Evolutionary conservation across 2,329 filamentous ascomycete species (phyloP).

Genomic region (Beauveria brongniartii): DNA sequence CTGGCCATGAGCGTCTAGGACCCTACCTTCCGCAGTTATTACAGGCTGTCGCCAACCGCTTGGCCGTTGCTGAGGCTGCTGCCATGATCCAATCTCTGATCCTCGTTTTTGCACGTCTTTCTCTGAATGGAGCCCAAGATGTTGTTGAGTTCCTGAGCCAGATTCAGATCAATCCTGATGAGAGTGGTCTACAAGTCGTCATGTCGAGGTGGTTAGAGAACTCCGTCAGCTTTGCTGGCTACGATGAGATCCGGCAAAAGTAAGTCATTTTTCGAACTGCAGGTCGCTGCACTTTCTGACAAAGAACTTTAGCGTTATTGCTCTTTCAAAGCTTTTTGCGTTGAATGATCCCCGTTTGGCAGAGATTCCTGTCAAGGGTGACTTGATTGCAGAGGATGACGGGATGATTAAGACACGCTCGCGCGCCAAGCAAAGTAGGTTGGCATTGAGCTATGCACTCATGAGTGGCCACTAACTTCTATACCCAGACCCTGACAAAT

Average conservation of each 20-base stretch:
- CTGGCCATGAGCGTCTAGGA: conserved; percentile 81
- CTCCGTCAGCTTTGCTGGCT: conserved; percentile 93
- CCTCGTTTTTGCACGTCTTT: conserved; percentile 86
- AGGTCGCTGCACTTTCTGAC: not conserved
- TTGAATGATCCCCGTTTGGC: conserved; percentile 74
- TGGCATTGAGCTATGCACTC: conserved; percentile 11
- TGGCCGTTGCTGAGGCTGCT: conserved; percentile 74
- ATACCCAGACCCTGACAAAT: conserved; percentile 68
- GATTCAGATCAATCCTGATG: conserved; percentile 62
- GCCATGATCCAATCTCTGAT: conserved; percentile 94
- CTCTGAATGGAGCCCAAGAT: conserved; percentile 74
- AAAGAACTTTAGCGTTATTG: conserved; percentile 60
- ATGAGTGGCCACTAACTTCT: conserved; percentile 16
- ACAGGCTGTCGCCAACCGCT: conserved; percentile 75
- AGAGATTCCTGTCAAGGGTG: conserved; percentile 81
- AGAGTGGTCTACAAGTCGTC: conserved; percentile 82
- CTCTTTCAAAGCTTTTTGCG: conserved; percentile 82
- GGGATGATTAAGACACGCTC: conserved; percentile 86
- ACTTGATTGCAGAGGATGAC: conserved; percentile 75
- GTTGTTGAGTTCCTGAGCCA: conserved; percentile 87
- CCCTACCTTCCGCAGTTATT: conserved; percentile 85
- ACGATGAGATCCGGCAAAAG: conserved; percentile 96
- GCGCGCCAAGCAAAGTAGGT: conserved; percentile 70
- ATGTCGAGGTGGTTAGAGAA: conserved; percentile 95
- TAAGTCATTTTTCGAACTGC: conserved; percentile 34